A percentile compares a stretch with the other conserved stretches of the same genome.
Conservation (phyloP, 352 stramenopile species). For the Phytophthora multivora region DNA sequence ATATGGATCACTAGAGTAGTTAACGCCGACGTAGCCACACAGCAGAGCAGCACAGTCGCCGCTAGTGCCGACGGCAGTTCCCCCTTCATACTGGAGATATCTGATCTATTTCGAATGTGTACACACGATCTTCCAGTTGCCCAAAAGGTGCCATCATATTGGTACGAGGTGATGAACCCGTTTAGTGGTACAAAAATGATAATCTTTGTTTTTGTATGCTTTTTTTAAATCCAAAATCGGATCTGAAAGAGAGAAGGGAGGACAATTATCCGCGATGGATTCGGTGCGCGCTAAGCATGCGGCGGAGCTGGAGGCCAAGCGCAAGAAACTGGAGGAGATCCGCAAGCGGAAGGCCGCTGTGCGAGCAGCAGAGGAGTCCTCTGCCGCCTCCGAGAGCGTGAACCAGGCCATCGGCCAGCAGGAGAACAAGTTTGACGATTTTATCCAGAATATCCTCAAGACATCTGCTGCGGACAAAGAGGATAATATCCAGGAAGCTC, state of each 20-base stretch:
- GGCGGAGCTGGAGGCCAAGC: conserved; percentile 87
- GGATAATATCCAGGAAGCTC: conserved; percentile 15
- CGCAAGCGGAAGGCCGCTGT: conserved; percentile 82
- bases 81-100: not conserved
- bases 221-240: not conserved
- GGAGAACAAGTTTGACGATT: conserved; percentile 81
- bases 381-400: conserved; percentile 47
- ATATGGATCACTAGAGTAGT: conserved; percentile 48
- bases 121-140: conserved; percentile 12
- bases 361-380: conserved; percentile 52
- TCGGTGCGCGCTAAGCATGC: conserved; percentile 84
- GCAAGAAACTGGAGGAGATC: conserved; percentile 91
- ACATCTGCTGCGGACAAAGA: conserved; percentile 37
- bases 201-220: conserved; percentile 10
- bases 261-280: conserved; percentile 39
- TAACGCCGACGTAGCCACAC: conserved; percentile 38
- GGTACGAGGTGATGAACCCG: not conserved
- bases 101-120: not conserved
- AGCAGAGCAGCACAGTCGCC: conserved; percentile 49
- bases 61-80: conserved; percentile 17
- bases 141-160: not conserved
- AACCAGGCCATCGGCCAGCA: conserved; percentile 69
- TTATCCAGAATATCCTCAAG: conserved; percentile 88
- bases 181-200: no score
- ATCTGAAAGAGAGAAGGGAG: conserved; percentile 11